Conservation (phyloP, 192 early-diverging fungal genomes). For the Neocallimastix lanati region DNA sequence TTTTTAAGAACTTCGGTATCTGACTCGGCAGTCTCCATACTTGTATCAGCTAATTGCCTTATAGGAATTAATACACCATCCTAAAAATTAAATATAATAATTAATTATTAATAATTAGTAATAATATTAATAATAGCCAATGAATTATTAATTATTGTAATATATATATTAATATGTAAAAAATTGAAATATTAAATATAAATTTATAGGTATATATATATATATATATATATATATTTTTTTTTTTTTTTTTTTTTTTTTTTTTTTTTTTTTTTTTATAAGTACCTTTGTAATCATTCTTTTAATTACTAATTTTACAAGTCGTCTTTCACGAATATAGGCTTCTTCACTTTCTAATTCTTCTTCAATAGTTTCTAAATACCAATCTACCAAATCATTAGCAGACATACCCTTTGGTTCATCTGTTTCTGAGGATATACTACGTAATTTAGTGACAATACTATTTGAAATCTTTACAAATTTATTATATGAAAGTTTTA, state of each 20-base stretch:
- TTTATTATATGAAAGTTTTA: background rate
- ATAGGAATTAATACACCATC: slow-evolving; percentile 15
- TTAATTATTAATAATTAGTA: too few species aligned
- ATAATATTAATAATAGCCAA: too few species aligned
- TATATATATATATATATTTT: background rate
- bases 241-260: background rate
- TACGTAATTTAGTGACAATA: background rate
- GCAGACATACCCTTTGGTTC: slow-evolving; percentile 16
- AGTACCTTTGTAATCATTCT: slow-evolving; percentile 44
- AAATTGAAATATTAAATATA: background rate
- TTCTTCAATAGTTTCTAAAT: slow-evolving; percentile 46
- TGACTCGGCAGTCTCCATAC: background rate
- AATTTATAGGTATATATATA: background rate
- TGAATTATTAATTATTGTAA: too few species aligned
- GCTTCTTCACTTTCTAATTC: slow-evolving; percentile 40
- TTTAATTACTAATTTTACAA: slow-evolving; percentile 46
- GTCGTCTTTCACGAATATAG: slow-evolving; percentile 28
- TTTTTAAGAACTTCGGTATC: slow-evolving; percentile 6
- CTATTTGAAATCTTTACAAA: background rate
- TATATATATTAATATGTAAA: too few species aligned
- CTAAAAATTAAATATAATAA: slow-evolving; percentile 12
- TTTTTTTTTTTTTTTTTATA: background rate
- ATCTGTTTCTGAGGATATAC: background rate
- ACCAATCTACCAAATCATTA: slow-evolving; percentile 48
- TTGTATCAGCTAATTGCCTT: slow-evolving; percentile 1